Evolutionary conservation across 371 early-diverging fungal genomes (phyloP), one percentile per base, ranked within the genome.

Genomic region (Saksenaea oblongispora): DNA sequence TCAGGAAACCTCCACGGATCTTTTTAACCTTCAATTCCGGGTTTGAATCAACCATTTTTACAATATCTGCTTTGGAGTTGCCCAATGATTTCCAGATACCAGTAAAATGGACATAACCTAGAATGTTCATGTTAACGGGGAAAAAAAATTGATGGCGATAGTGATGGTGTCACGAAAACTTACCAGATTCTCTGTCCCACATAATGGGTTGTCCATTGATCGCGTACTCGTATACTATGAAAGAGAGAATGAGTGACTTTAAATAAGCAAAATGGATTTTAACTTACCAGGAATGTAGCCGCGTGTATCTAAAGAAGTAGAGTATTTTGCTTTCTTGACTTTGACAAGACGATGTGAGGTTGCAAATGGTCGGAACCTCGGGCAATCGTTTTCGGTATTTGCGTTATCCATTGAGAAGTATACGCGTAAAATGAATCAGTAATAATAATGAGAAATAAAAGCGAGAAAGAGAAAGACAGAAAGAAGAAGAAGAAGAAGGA

Each of bases 1-100:
- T 84, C 3, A 90, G 71, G 56, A 84, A 88, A 1, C 91, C 89
- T 17, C 91, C 91, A 56, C 91, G 82, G 22, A 89, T 84, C 59
- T 87, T 89, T 56, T 82, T 81, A 63, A 84, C 82, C 54, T 79
- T 76, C 15, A 89, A 69, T 44, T 85, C 82, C 27, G 87, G 88
- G 62, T 88, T 86, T 14, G 85, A 82, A 54, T 86, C 87, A 0
- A 89, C 84, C 64, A 87, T 82, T 64, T 87, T 87, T 56, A 87
- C 87, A 62, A 88, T 86, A 56, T 88, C 90, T 4, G 84, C 79
- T 59, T 90, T 90, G 41, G 85, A 83, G 56, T 87, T 86, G 7
- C 87, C 87, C 9, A 90, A 72, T 14, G 88, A 84, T 65, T 90
- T 87, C 88, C 90, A 88, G 56, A 90, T 89, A 22, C 89, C 88